Evolutionary conservation across 805 yeast genomes (phyloP).

Genomic region (Wickerhamomyces alni): DNA sequence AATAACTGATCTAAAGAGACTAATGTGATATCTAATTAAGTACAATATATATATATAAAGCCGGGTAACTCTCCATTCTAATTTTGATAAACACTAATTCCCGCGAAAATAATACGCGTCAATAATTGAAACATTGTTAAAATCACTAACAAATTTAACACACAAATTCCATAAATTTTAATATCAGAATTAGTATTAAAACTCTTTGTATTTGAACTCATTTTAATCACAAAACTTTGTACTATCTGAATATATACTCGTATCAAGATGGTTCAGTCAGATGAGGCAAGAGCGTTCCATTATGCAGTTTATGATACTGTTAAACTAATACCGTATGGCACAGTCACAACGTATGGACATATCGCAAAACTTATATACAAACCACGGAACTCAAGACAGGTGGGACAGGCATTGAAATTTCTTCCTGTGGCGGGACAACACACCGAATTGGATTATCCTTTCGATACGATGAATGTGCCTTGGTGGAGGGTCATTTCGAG

Average conservation of each 20-base stretch:
- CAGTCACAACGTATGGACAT: conserved; percentile 70
- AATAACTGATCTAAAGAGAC: too few relatives aligned
- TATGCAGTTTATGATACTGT: conserved; percentile 53
- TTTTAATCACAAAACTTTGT: too few relatives aligned
- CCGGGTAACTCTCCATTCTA: too few relatives aligned
- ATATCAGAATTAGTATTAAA: too few relatives aligned
- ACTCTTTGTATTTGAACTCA: too few relatives aligned
- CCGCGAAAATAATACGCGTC: neutral
- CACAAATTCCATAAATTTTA: too few relatives aligned
- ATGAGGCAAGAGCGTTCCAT: conserved; percentile 53
- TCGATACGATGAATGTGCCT: conserved; percentile 38
- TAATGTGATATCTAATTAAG: too few relatives aligned
- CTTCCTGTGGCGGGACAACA: conserved; percentile 24
- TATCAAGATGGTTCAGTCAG: conserved; percentile 15
- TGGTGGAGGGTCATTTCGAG: conserved; percentile 79
- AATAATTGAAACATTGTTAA: too few relatives aligned
- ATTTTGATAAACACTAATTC: too few relatives aligned
- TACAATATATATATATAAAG: too few relatives aligned
- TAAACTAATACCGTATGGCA: conserved; percentile 51
- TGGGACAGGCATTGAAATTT: conserved; percentile 63
- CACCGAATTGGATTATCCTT: conserved; percentile 14
- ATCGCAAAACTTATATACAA: conserved; percentile 56
- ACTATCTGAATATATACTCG: neutral
- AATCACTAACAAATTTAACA: too few relatives aligned
- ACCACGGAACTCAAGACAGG: conserved; percentile 69